A percentile compares a stretch with the other conserved stretches of the same genome.
Conservation (phyloP, 2,329 filamentous ascomycete species). For the Xenosphaeropsis pyriputrescens region DNA sequence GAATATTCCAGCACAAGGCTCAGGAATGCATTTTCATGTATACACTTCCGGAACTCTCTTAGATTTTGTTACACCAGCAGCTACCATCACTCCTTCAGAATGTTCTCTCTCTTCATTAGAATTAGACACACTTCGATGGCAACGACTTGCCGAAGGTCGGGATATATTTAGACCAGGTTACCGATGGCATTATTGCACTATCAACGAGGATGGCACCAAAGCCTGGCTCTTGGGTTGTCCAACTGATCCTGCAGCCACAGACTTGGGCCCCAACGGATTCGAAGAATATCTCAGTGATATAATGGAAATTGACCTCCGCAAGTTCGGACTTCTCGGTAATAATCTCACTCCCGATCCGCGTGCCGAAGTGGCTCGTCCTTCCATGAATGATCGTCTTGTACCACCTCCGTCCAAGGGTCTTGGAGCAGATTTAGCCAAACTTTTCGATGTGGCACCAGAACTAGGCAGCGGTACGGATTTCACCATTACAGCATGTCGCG, state of each 20-base stretch:
- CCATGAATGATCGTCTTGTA: constrained; percentile 25
- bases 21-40: constrained; percentile 88
- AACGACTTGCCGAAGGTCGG: constrained; percentile 83
- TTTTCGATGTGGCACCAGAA: constrained; percentile 79
- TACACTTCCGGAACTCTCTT: constrained; percentile 87
- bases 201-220: constrained; percentile 89
- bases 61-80: constrained; percentile 86
- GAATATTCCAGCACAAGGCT: constrained; percentile 74
- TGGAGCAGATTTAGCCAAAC: constrained; percentile 69
- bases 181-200: constrained; percentile 95
- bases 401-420: constrained; percentile 52
- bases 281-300: constrained; percentile 94
- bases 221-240: constrained; percentile 94
- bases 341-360: constrained; percentile 42
- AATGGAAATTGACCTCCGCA: constrained; percentile 80
- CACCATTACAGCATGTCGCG: constrained; percentile 73
- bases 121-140: constrained; percentile 77
- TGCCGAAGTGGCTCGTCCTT: constrained; percentile 31
- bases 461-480: constrained; percentile 82
- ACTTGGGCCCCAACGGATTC: constrained; percentile 52
- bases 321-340: constrained; percentile 82
- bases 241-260: constrained; percentile 52
- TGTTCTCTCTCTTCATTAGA: constrained; percentile 86
- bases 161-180: constrained; percentile 89
- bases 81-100: constrained; percentile 72